These are phyloP conservation scores for Wickerhamomyces strasburgensis DNA, from an alignment of 805 yeast species.

Conservation along the genomic window DNA sequence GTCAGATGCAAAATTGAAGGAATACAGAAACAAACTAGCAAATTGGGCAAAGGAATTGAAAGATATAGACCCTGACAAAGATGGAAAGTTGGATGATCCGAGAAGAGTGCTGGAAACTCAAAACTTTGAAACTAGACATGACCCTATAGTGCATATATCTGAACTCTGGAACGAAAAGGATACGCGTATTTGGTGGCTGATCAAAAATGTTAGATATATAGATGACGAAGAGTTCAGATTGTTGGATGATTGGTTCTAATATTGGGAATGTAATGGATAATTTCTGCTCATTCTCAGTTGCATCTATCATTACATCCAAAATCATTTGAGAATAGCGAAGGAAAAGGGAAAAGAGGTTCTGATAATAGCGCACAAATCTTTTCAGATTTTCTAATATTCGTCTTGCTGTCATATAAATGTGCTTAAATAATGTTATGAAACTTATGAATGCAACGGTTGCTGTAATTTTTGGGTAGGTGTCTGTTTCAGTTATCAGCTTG, in stretches of 20 bases:
- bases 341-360: too few species aligned
- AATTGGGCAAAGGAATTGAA: slow-evolving; percentile 2
- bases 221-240: slow-evolving; percentile 1
- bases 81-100: slow-evolving; percentile 7
- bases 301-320: too few species aligned
- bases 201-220: slow-evolving; percentile 11
- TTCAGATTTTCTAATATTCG: too few species aligned
- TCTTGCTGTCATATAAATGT: too few species aligned
- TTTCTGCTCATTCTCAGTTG: too few species aligned
- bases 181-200: slow-evolving; percentile 18
- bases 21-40: slow-evolving; percentile 6
- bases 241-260: background rate
- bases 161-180: slow-evolving; percentile 17
- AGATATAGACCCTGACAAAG: slow-evolving; percentile 1
- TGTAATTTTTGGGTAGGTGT: background rate
- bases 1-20: slow-evolving; percentile 8
- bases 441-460: background rate
- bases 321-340: too few species aligned
- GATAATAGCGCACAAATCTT: too few species aligned
- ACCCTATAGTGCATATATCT: slow-evolving; percentile 20
- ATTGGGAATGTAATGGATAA: too few species aligned
- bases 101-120: slow-evolving; percentile 8
- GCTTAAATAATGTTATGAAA: too few species aligned
- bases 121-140: slow-evolving; percentile 17
- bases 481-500: background rate